These are phyloP conservation scores for Adansonia rubrostipa DNA, from an alignment of 441 rosid species.

Conservation along the genomic window DNA sequence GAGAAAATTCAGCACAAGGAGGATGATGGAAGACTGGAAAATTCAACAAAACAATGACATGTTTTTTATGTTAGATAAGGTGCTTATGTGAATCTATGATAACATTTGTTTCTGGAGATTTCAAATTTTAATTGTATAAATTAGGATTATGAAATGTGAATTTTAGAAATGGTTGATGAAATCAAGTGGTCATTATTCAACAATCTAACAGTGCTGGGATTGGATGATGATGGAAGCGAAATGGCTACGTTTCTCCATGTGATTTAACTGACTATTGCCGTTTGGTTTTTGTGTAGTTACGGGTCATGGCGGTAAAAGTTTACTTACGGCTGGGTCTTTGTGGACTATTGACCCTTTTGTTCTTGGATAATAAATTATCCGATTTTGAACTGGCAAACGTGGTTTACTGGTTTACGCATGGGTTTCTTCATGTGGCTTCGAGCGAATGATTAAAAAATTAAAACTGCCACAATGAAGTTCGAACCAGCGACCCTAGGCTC, in stretches of 20 bases:
- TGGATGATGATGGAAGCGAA: not conserved
- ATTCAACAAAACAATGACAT: slow-evolving; percentile 23
- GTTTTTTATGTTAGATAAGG: slow-evolving; percentile 17
- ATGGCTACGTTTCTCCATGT: not conserved
- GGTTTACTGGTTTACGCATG: not conserved
- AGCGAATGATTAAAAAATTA: not conserved
- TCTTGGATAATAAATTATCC: not conserved
- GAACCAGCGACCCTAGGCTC: slow-evolving; percentile 99
- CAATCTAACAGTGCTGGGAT: not conserved
- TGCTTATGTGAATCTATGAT: slow-evolving; percentile 29
- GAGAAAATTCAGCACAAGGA: slow-evolving; percentile 22
- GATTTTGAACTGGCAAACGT: not conserved
- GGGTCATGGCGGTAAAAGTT: not conserved
- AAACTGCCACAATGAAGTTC: slow-evolving; percentile 83
- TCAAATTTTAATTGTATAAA: slow-evolving; percentile 17
- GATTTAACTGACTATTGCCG: not conserved
- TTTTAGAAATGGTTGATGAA: not conserved
- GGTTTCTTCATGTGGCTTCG: not conserved
- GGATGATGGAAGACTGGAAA: not conserved
- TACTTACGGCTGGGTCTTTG: not conserved
- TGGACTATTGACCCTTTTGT: not conserved
- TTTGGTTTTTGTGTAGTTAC: not conserved
- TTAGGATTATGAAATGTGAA: too few species aligned
- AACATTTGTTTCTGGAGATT: slow-evolving; percentile 10
- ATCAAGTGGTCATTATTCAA: not conserved